Evolutionary conservation across 192 early-diverging fungal species (phyloP), one percentile per base, ranked within the genome.

Genomic region (Spizellomyces sp.): DNA sequence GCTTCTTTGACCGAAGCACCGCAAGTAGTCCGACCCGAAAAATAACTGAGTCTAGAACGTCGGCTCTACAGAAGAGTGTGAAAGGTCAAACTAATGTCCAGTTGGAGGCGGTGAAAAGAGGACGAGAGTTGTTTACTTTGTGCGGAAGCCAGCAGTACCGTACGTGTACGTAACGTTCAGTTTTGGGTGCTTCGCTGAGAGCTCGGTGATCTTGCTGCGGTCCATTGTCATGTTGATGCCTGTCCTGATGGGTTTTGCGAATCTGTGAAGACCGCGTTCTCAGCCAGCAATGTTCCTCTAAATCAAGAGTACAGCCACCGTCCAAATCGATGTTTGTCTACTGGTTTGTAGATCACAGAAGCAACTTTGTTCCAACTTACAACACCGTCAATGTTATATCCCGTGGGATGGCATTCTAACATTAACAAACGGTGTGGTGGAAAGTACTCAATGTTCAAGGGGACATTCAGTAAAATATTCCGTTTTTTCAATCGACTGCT

Each of bases 121-220:
- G 36, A n/a, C 8, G 17, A 62, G 27, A 0, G 3, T 3, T 2
- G 22, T 45, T 50, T 42, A 84, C 88, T 90, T 90, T 84, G 92
- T 95, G 68, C 98, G 91, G 88, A 99, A 96, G 15, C 98, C 98
- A 9, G 98, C 98, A 0, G 98, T 99, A 66, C 98, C 98, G 79
- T 99, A 98, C 17, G 87, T 83, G 75, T 87, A 95, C 59, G 76
- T 79, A 56, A 76, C 63, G 19, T 69, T 73, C 8, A 88, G 88
- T 76, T 91, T 91, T 60, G 92, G 93, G 76, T 94, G 87, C 77
- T 87, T 81, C 6, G 47, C 66, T 10, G 66, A 77, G 9, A 55
- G 10, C 42, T 60, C 19, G 9, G 62, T 63, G 12, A 75, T 62
- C 41, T 64, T 6, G 7, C 21, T 19, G 9, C 7, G 19, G 42